Evolutionary conservation across 192 early-diverging fungal genomes (phyloP).

Genomic region (Podila epicladia): DNA sequence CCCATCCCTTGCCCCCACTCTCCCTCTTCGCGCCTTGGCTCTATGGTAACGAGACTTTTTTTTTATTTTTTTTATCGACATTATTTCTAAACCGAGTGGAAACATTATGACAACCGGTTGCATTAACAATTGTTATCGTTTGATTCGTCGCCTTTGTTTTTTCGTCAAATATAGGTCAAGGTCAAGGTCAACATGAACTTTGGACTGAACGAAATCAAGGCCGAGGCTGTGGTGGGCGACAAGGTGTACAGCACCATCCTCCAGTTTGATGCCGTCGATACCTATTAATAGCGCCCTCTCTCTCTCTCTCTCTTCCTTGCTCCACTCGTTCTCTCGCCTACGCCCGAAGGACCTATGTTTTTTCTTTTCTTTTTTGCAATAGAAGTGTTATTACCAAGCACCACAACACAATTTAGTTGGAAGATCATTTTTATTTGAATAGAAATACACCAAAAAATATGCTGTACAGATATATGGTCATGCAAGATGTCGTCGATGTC

Average conservation of each 20-base stretch:
- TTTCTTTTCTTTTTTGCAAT: too few relatives aligned
- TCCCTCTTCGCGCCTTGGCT: conserved; percentile 26
- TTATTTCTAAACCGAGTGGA: background rate
- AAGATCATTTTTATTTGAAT: too few relatives aligned
- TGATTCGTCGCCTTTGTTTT: background rate
- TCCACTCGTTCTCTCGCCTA: too few relatives aligned
- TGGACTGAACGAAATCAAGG: conserved; percentile 59
- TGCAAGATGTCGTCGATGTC: too few relatives aligned
- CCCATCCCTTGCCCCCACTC: conserved; percentile 32
- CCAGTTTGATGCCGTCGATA: conserved; percentile 23
- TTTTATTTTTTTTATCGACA: too few relatives aligned
- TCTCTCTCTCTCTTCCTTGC: background rate
- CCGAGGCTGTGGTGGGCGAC: conserved; percentile 54
- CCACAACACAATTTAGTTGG: too few relatives aligned
- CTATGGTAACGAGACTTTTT: background rate
- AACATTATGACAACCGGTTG: too few relatives aligned
- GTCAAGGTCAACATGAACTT: conserved; percentile 59
- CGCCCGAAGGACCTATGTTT: too few relatives aligned
- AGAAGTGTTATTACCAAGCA: too few relatives aligned
- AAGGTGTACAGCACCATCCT: conserved; percentile 51
- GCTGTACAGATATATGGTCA: too few relatives aligned
- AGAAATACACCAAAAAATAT: too few relatives aligned
- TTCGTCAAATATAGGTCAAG: conserved; percentile 28
- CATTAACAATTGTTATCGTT: too few relatives aligned
- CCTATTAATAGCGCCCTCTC: background rate